Percentiles rank a stretch among this genome's conserved stretches.
These are phyloP conservation scores for Pichia membranifaciens DNA, from an alignment of 805 yeast species.

Conservation along the genomic window DNA sequence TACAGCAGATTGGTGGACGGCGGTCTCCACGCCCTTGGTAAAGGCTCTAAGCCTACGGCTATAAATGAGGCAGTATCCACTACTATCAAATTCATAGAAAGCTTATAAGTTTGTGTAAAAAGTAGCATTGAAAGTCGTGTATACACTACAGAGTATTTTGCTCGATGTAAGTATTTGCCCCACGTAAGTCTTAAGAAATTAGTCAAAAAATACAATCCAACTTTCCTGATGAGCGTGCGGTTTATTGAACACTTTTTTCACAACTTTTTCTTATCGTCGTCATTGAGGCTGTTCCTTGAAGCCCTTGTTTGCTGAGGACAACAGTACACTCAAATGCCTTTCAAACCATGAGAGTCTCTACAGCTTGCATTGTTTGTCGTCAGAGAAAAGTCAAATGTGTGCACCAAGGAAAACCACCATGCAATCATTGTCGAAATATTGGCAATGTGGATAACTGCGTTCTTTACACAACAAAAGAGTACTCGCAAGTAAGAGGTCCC, in stretches of 20 bases:
- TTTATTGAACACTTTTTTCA: too few relatives aligned
- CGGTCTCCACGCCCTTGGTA: slow-evolving; percentile 52
- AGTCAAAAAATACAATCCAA: too few relatives aligned
- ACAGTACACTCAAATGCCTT: too few relatives aligned
- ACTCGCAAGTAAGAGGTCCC: not conserved
- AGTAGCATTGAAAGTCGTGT: too few relatives aligned
- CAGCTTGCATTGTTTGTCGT: slow-evolving; percentile 2
- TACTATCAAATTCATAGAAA: slow-evolving; percentile 13
- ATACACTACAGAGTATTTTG: too few relatives aligned
- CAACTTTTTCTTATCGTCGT: not conserved
- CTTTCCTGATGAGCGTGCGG: too few relatives aligned
- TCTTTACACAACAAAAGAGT: slow-evolving; percentile 1
- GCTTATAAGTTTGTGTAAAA: not conserved
- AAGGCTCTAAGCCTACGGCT: slow-evolving; percentile 29
- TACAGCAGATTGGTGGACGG: slow-evolving; percentile 49
- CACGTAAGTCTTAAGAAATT: too few relatives aligned
- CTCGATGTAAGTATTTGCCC: too few relatives aligned
- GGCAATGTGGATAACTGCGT: not conserved
- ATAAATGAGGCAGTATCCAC: slow-evolving; percentile 11
- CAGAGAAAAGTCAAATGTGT: slow-evolving; percentile 1
- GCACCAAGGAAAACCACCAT: not conserved
- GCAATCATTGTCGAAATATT: not conserved
- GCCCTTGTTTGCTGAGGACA: too few relatives aligned
- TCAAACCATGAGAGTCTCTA: not conserved
- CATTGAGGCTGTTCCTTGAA: too few relatives aligned